Evolutionary conservation across 371 early-diverging fungal genomes (phyloP).

Genomic region (Syncephalastrum racemosum): DNA sequence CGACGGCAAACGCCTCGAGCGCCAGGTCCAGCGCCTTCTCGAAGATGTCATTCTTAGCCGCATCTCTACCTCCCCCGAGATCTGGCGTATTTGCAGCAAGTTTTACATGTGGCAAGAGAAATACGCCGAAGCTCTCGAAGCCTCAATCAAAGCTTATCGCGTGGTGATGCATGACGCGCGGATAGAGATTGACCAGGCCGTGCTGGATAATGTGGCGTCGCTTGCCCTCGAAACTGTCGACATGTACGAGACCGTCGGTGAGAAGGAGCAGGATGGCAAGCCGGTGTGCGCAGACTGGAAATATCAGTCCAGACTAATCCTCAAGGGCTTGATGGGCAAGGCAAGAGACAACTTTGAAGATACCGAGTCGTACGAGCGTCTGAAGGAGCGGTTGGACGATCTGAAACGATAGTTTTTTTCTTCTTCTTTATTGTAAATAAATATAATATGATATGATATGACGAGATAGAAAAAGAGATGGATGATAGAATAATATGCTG

Average conservation of each 20-base stretch:
- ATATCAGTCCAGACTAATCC: slow-evolving; percentile 78
- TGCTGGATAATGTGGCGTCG: slow-evolving; percentile 70
- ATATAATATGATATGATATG: background rate
- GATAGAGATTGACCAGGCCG: slow-evolving; percentile 60
- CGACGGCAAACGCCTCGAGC: slow-evolving; percentile 37
- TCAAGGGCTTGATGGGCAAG: slow-evolving; percentile 82
- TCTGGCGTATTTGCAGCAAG: slow-evolving; percentile 77
- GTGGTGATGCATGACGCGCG: slow-evolving; percentile 71
- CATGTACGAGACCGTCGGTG: slow-evolving; percentile 74
- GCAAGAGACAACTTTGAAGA: slow-evolving; percentile 75
- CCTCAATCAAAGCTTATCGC: slow-evolving; percentile 82
- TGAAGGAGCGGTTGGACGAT: slow-evolving; percentile 62
- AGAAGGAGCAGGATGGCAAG: slow-evolving; percentile 37
- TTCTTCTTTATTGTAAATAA: slow-evolving; percentile 5
- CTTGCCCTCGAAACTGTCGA: slow-evolving; percentile 76
- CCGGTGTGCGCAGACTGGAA: slow-evolving; percentile 84
- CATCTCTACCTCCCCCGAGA: slow-evolving; percentile 70
- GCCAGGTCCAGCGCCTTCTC: slow-evolving; percentile 57
- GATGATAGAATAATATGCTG: background rate
- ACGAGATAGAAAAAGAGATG: slow-evolving; percentile 1
- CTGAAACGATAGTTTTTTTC: slow-evolving; percentile 31
- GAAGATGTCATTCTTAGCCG: slow-evolving; percentile 68
- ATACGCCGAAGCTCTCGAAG: slow-evolving; percentile 72
- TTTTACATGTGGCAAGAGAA: slow-evolving; percentile 71
- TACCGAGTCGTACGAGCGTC: slow-evolving; percentile 56